Conservation (phyloP, 768 basidiomycete species). For the Mycena amicta region DNA sequence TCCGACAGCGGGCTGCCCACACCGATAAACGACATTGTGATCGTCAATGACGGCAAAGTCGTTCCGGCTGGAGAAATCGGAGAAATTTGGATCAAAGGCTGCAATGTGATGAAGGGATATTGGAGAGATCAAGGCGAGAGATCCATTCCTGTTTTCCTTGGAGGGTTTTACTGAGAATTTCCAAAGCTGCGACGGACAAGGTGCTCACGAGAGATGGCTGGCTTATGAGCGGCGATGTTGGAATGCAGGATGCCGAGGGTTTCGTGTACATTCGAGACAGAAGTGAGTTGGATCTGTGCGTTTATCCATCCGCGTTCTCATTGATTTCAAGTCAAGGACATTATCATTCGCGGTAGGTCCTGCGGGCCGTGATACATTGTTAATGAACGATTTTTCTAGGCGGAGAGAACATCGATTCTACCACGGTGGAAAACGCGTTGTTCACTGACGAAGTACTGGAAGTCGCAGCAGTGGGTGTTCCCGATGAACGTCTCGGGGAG, state of each 20-base stretch:
- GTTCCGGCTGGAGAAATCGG: constrained; percentile 28
- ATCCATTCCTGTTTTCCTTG: constrained; percentile 1
- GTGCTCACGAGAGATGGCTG: constrained; percentile 57
- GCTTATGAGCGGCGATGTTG: constrained; percentile 59
- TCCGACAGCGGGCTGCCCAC: constrained; percentile 40
- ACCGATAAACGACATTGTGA: constrained; percentile 37
- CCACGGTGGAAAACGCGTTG: constrained; percentile 61
- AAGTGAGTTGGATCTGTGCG: constrained; percentile 9
- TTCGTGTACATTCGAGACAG: constrained; percentile 27
- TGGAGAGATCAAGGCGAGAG: no score
- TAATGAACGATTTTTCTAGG: constrained; percentile 31
- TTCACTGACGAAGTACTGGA: no score
- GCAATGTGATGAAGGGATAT: no score
- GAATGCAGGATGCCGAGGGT: constrained; percentile 29
- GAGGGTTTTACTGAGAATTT: background rate
- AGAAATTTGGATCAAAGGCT: no score
- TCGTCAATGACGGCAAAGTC: constrained; percentile 36
- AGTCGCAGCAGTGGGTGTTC: no score
- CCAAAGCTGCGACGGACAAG: constrained; percentile 46
- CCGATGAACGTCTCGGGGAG: no score
- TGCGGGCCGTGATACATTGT: background rate
- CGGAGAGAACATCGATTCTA: constrained; percentile 40
- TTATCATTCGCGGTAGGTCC: constrained; percentile 27
- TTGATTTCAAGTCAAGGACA: constrained; percentile 24
- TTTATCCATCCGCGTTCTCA: constrained; percentile 1